A percentile compares a stretch with the other conserved stretches of the same genome.
Evolutionary conservation across 805 yeast species (phyloP).

Genomic region (Myxozyma neglecta): DNA sequence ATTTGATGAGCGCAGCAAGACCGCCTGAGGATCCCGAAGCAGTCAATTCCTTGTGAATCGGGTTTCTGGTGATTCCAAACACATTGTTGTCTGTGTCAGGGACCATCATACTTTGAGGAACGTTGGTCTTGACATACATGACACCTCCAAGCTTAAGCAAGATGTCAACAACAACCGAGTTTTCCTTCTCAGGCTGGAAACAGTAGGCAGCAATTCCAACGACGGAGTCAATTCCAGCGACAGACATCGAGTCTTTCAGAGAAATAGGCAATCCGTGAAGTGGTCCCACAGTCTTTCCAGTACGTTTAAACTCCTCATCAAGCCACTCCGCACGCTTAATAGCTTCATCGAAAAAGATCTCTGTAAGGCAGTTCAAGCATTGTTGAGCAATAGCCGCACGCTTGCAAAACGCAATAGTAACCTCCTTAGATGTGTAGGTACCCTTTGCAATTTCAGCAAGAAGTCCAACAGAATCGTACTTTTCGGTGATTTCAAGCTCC

Average conservation of each 20-base stretch:
- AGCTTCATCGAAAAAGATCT: slow-evolving; percentile 58
- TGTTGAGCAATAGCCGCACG: slow-evolving; percentile 62
- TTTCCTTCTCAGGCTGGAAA: slow-evolving; percentile 37
- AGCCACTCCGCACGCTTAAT: slow-evolving; percentile 54
- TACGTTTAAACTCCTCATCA: slow-evolving; percentile 49
- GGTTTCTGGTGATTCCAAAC: slow-evolving; percentile 54
- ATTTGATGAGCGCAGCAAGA: slow-evolving; percentile 50
- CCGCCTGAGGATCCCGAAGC: slow-evolving; percentile 61
- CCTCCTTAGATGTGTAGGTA: slow-evolving; percentile 47
- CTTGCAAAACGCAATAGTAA: slow-evolving; percentile 55
- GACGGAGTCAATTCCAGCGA: slow-evolving; percentile 54
- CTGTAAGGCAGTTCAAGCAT: slow-evolving; percentile 43
- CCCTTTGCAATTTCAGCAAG: slow-evolving; percentile 35
- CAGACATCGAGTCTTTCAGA: slow-evolving; percentile 62
- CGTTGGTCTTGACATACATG: slow-evolving; percentile 61
- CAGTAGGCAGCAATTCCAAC: slow-evolving; percentile 33
- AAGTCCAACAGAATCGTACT: slow-evolving; percentile 31
- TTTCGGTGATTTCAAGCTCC: slow-evolving; percentile 37
- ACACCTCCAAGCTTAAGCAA: slow-evolving; percentile 56
- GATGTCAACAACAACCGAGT: slow-evolving; percentile 50
- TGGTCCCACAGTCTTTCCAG: slow-evolving; percentile 52
- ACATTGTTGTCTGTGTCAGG: slow-evolving; percentile 57
- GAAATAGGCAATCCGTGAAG: slow-evolving; percentile 69
- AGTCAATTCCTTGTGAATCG: slow-evolving; percentile 48
- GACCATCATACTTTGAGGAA: slow-evolving; percentile 57